These are phyloP conservation scores for Pleodorina starrii DNA, from an alignment of 139 green algal genomes.

Conservation along the genomic window DNA sequence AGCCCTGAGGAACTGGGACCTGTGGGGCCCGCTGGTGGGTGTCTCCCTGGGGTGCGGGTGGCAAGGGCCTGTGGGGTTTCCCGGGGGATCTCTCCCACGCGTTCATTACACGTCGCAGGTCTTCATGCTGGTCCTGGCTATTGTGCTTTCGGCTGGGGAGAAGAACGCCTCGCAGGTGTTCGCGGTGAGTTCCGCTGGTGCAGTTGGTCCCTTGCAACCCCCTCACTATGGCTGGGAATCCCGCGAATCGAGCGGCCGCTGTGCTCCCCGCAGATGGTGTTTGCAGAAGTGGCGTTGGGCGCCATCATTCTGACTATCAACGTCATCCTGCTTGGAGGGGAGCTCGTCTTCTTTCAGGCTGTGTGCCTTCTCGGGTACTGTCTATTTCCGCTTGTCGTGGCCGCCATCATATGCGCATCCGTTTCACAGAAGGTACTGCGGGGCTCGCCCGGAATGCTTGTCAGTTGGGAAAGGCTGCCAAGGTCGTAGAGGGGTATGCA, in stretches of 20 bases:
- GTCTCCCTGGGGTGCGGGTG: no score
- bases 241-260: no score
- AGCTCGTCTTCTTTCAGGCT: slow-evolving; percentile 97
- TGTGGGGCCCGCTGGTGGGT: slow-evolving; percentile 97
- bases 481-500: no score
- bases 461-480: no score
- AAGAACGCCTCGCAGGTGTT: slow-evolving; percentile 81
- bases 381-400: slow-evolving; percentile 95
- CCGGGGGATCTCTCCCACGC: not conserved
- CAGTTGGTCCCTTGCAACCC: no score
- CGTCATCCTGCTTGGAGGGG: slow-evolving; percentile 96
- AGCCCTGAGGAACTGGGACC: slow-evolving; percentile 96
- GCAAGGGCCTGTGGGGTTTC: not conserved
- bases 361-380: slow-evolving; percentile 99
- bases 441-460: no score
- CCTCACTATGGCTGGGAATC: no score
- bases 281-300: slow-evolving; percentile 88
- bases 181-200: slow-evolving; percentile 81
- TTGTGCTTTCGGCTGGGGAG: slow-evolving; percentile 79
- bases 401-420: slow-evolving; percentile 79
- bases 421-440: slow-evolving; percentile 27
- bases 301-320: slow-evolving; percentile 97
- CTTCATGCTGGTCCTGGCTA: slow-evolving; percentile 86
- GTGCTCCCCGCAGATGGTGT: slow-evolving; percentile 93
- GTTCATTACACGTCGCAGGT: slow-evolving; percentile 69